These are phyloP conservation scores for Microascus cirrosus DNA, from an alignment of 2,329 filamentous ascomycete species.

Conservation along the genomic window DNA sequence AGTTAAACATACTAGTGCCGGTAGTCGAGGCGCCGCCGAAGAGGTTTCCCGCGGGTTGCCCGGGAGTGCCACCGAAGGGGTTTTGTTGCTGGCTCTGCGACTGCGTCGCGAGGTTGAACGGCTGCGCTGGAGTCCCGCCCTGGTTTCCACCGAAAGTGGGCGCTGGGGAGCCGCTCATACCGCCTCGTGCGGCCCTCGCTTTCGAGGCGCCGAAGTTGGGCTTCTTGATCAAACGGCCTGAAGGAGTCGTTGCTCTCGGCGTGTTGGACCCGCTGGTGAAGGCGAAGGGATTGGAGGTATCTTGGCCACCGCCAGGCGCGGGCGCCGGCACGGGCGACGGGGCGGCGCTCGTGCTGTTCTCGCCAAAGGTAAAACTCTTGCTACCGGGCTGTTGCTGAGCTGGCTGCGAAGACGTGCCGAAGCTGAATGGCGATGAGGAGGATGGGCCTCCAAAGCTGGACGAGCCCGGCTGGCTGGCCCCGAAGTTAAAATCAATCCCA, in stretches of 20 bases:
- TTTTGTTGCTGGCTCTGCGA: constrained; percentile 6
- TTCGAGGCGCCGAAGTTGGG: constrained; percentile 8
- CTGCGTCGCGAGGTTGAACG: constrained; percentile 3
- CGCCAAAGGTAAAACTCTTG: constrained; percentile 18
- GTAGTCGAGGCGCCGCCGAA: constrained; percentile 32
- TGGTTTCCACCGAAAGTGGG: constrained; percentile 1
- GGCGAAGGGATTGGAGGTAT: constrained; percentile 29
- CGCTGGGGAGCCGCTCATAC: constrained; percentile 17
- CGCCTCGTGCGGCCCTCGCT: constrained; percentile 5
- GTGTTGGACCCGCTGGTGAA: constrained; percentile 13
- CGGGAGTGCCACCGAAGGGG: constrained; percentile 10
- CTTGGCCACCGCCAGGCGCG: constrained; percentile 12
- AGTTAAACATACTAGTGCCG: constrained; percentile 29
- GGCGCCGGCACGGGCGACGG: constrained; percentile 2
- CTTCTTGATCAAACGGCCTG: constrained; percentile 4
- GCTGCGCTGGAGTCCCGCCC: constrained; percentile 12
- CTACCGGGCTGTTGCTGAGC: constrained; percentile 5
- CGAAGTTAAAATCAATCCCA: constrained; percentile 2
- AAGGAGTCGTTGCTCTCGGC: neutral
- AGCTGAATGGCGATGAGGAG: constrained; percentile 2
- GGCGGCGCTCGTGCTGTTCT: constrained; percentile 12
- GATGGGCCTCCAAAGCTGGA: constrained; percentile 12
- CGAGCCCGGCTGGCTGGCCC: constrained; percentile 1
- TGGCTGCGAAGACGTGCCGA: neutral
- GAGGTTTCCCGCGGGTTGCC: constrained; percentile 14